A percentile compares a stretch with the other conserved stretches of the same genome.
Conservation (phyloP, 108 stramenopile species). For the Aurantiochytrium sp. region DNA sequence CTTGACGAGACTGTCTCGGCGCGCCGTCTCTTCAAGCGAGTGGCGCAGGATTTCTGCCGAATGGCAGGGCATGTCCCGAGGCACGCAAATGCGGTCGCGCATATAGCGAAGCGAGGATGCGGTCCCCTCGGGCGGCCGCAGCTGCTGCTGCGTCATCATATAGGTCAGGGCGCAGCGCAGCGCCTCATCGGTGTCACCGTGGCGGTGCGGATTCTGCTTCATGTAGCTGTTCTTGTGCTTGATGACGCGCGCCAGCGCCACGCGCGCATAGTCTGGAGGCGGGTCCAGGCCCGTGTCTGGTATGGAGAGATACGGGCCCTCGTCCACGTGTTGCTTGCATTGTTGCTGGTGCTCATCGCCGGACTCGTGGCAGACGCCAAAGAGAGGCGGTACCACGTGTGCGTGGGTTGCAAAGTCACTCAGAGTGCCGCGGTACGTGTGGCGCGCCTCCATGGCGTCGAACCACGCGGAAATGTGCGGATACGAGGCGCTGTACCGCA, state of each 20-base stretch:
- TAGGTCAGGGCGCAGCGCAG: not conserved
- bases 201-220: conserved; percentile 23
- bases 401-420: not conserved
- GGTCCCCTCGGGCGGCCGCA: not conserved
- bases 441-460: conserved; percentile 10
- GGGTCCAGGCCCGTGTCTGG: not conserved
- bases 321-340: not conserved
- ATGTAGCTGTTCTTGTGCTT: conserved; percentile 12
- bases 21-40: not conserved
- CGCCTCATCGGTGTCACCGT: conserved; percentile 10
- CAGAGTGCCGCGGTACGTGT: conserved; percentile 10
- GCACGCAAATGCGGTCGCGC: not conserved
- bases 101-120: not conserved
- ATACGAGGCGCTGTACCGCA: not conserved
- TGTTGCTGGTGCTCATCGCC: not conserved
- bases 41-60: not conserved
- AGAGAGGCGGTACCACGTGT: not conserved
- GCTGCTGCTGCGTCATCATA: not conserved
- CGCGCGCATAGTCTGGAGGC: not conserved
- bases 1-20: not conserved
- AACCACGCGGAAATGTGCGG: not conserved
- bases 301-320: not conserved
- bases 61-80: conserved; percentile 9
- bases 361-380: not conserved
- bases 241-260: not conserved